Conservation (phyloP, 2,329 filamentous ascomycete genomes). For the Dactylellina leptospora region DNA sequence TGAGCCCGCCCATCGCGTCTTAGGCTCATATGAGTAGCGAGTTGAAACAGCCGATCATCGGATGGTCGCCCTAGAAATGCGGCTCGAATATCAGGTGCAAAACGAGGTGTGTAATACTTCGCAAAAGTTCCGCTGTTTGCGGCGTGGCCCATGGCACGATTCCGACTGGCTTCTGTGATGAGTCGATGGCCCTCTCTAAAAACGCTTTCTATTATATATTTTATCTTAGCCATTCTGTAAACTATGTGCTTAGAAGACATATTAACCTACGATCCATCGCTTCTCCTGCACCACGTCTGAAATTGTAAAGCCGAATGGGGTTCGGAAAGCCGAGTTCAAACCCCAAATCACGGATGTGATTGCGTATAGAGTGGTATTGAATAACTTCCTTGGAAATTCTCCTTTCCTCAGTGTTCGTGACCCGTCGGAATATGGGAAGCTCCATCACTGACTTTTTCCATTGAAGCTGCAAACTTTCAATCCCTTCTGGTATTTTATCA, state of each 20-base stretch:
- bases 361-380: not conserved
- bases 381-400: not conserved
- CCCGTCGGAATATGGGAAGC: not conserved
- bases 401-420: not conserved
- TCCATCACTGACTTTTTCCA: slow-evolving; percentile 2
- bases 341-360: not conserved
- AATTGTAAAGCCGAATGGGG: not conserved
- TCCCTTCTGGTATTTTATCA: slow-evolving; percentile 1
- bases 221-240: too few relatives aligned
- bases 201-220: not conserved
- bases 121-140: not conserved
- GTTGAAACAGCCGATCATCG: not conserved
- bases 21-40: slow-evolving; percentile 1
- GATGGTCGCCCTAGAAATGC: not conserved
- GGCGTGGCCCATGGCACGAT: not conserved
- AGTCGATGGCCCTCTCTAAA: not conserved
- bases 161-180: not conserved
- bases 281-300: not conserved
- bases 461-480: not conserved
- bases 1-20: not conserved
- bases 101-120: not conserved
- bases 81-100: not conserved
- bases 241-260: not conserved
- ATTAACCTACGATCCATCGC: slow-evolving; percentile 3
- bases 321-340: slow-evolving; percentile 1